These are phyloP conservation scores for Leptomonas seymouri DNA, from an alignment of 208 protist genomes.

Conservation along the genomic window DNA sequence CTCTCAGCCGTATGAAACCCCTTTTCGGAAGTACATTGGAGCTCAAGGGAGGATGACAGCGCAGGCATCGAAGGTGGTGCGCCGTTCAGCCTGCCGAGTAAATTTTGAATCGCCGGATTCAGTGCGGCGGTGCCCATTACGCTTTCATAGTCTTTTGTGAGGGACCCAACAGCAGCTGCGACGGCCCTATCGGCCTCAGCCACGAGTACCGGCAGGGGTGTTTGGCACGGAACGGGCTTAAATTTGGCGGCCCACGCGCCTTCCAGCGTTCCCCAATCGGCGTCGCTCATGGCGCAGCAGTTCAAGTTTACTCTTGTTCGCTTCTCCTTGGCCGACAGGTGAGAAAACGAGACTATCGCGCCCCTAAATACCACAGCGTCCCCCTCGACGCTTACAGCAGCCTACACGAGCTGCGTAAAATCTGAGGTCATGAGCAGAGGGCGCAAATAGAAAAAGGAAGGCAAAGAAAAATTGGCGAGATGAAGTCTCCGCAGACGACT, in stretches of 20 bases:
- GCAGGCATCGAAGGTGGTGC: not conserved
- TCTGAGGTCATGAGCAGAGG: too few species aligned
- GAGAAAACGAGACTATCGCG: not conserved
- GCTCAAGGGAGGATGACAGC: not conserved
- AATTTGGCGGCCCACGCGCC: constrained; percentile 17
- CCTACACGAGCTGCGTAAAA: too few species aligned
- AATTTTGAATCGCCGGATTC: not conserved
- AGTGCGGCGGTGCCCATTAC: not conserved
- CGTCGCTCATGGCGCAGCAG: not conserved
- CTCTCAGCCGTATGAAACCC: not conserved
- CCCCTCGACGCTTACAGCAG: too few species aligned
- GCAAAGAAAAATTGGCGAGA: too few species aligned
- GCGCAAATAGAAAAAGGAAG: too few species aligned
- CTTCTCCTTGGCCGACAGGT: not conserved
- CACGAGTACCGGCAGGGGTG: constrained; percentile 17
- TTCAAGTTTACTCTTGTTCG: not conserved
- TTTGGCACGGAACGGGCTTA: constrained; percentile 2
- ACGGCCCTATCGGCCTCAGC: constrained; percentile 24
- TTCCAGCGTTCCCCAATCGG: constrained; percentile 22
- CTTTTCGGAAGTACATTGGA: not conserved
- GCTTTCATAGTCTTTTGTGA: constrained; percentile 23
- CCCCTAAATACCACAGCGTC: too few species aligned
- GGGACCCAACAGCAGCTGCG: constrained; percentile 1
- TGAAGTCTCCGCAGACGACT: too few species aligned
- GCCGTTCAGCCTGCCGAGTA: not conserved